phyloP scores from a whole-genome alignment of 2,329 filamentous ascomycete species.

The Cladosporium sp. region DNA sequence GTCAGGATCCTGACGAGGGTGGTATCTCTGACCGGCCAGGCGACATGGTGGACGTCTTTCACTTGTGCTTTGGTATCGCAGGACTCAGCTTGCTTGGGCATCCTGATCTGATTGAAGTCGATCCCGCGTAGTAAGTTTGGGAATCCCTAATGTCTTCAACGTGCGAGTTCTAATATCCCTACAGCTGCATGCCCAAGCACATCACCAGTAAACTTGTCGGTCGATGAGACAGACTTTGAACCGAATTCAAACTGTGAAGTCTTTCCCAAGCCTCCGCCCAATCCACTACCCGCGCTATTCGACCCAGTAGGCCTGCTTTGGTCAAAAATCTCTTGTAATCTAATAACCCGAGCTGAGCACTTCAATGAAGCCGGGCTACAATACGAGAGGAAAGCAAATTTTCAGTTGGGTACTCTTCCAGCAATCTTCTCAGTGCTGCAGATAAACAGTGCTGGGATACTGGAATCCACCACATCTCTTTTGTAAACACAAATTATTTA shows the following conservation, averaged over 20 bases:
- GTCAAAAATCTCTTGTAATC: conserved; percentile 59
- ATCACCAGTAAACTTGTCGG: conserved; percentile 58
- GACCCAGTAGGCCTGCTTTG: too few relatives aligned
- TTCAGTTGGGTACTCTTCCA: conserved; percentile 23
- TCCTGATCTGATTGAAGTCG: conserved; percentile 70
- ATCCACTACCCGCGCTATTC: neutral
- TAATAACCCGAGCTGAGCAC: conserved; percentile 58
- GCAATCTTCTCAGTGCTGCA: conserved; percentile 23
- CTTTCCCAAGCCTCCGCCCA: neutral
- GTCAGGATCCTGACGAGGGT: conserved; percentile 78
- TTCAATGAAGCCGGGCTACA: conserved; percentile 62
- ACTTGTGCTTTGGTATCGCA: conserved; percentile 83
- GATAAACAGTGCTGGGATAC: conserved; percentile 21
- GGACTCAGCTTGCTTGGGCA: conserved; percentile 80
- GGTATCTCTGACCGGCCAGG: conserved; percentile 87
- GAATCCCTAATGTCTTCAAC: too few relatives aligned
- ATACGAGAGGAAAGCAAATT: conserved; percentile 59
- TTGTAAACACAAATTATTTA: neutral
- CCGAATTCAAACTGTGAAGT: too few relatives aligned
- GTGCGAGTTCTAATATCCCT: conserved; percentile 3
- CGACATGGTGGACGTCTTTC: conserved; percentile 96
- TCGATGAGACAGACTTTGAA: conserved; percentile 20
- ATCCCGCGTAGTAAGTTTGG: conserved; percentile 71
- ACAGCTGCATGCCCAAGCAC: conserved; percentile 53
- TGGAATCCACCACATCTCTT: conserved; percentile 21